These are phyloP conservation scores for Periconia sp. DNA, from an alignment of 2,329 filamentous ascomycete genomes.

Conservation along the genomic window DNA sequence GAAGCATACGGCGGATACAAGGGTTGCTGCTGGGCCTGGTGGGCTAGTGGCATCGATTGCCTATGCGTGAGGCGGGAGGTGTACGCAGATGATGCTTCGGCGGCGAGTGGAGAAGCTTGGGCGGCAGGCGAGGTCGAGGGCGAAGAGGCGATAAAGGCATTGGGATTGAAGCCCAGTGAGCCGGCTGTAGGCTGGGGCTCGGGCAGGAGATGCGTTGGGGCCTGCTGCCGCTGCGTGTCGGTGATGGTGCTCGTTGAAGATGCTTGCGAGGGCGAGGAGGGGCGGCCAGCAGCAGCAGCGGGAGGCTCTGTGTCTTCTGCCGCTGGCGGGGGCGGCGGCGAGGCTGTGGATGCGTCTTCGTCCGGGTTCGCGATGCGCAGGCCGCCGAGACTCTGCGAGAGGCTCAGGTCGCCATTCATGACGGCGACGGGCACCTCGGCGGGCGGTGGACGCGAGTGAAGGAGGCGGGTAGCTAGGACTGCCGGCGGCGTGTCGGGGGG, in stretches of 20 bases:
- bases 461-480: conserved; percentile 24
- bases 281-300: conserved; percentile 16
- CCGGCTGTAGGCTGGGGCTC: conserved; percentile 32
- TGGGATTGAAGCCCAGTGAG: conserved; percentile 50
- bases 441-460: conserved; percentile 30
- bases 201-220: conserved; percentile 41
- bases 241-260: conserved; percentile 48
- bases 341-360: conserved; percentile 60
- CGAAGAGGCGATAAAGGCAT: conserved; percentile 43
- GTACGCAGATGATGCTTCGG: conserved; percentile 32
- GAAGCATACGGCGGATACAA: conserved; percentile 38
- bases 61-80: conserved; percentile 48
- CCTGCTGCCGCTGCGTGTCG: conserved; percentile 35
- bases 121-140: conserved; percentile 30
- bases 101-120: conserved; percentile 31
- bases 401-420: conserved; percentile 92
- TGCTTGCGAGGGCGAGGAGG: conserved; percentile 35
- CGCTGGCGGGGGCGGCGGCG: conserved; percentile 28
- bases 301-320: conserved; percentile 8
- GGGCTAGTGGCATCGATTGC: conserved; percentile 51
- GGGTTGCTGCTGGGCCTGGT: conserved; percentile 49
- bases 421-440: conserved; percentile 27
- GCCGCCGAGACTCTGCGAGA: conserved; percentile 90
- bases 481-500: conserved; percentile 25
- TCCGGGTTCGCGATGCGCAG: conserved; percentile 97